These are phyloP conservation scores for Cordyceps sp. DNA, from an alignment of 2,329 filamentous ascomycete genomes.

Conservation along the genomic window DNA sequence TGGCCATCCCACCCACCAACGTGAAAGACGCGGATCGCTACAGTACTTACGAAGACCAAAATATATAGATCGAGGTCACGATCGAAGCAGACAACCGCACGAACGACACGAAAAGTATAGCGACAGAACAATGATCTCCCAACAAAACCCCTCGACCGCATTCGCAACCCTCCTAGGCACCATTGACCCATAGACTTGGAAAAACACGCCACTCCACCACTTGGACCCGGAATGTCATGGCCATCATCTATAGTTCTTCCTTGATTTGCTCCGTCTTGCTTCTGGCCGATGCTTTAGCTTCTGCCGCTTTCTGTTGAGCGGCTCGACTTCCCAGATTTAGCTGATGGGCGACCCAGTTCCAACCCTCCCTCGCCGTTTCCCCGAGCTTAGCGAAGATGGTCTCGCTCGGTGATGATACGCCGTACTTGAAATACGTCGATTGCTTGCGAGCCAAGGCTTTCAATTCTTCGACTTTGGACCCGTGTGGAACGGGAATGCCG, in stretches of 20 bases:
- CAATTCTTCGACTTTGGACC: slow-evolving; percentile 51
- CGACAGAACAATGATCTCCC: too few species aligned
- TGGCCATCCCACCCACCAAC: too few species aligned
- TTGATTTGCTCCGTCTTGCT: slow-evolving; percentile 18
- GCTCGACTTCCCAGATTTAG: slow-evolving; percentile 29
- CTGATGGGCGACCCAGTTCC: slow-evolving; percentile 34
- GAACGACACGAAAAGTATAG: too few species aligned
- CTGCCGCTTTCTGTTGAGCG: slow-evolving; percentile 28
- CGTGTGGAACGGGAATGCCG: slow-evolving; percentile 51
- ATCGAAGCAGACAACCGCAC: too few species aligned
- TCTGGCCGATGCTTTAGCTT: slow-evolving; percentile 14
- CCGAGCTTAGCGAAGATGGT: slow-evolving; percentile 50
- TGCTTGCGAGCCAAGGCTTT: slow-evolving; percentile 56
- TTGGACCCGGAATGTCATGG: too few species aligned
- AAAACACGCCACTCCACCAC: too few species aligned
- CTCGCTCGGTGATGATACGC: slow-evolving; percentile 46
- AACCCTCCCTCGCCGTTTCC: slow-evolving; percentile 27
- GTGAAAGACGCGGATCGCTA: too few species aligned
- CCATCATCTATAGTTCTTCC: slow-evolving; percentile 28
- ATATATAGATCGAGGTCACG: too few species aligned
- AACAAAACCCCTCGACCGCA: too few species aligned
- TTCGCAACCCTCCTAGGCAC: too few species aligned
- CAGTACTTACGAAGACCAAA: too few species aligned
- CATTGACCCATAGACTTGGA: too few species aligned
- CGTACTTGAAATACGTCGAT: slow-evolving; percentile 61